Conservation (phyloP, 2,329 filamentous ascomycete species). For the Botryotinia calthae region DNA sequence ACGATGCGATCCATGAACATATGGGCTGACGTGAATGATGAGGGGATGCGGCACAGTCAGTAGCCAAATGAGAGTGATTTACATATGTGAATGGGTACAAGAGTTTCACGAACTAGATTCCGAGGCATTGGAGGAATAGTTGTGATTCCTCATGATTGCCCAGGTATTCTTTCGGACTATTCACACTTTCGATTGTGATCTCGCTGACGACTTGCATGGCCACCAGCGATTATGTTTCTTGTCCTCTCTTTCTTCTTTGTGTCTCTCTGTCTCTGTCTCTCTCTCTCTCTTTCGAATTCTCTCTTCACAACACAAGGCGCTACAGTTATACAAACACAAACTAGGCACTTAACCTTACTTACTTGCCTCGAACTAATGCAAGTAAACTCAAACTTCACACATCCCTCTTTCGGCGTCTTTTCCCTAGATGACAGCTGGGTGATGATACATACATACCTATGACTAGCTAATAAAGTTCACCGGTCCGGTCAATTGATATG, state of each 20-base stretch:
- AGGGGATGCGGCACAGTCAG: background rate
- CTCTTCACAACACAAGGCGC: background rate
- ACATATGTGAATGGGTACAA: background rate
- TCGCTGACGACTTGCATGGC: background rate
- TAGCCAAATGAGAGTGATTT: background rate
- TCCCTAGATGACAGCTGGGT: background rate
- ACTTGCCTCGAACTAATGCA: background rate
- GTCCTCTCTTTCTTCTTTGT: background rate
- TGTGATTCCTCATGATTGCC: background rate
- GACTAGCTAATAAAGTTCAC: background rate
- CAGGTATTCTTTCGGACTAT: background rate
- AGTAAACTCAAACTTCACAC: background rate
- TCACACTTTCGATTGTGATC: background rate
- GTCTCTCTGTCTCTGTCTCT: background rate
- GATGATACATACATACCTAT: background rate
- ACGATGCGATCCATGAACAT: background rate
- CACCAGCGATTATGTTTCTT: background rate
- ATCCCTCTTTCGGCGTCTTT: background rate
- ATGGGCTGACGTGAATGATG: conserved; percentile 3
- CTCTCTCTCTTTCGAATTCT: background rate
- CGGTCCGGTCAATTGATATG: background rate
- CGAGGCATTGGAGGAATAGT: background rate
- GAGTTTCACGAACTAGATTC: background rate
- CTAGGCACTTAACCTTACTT: background rate
- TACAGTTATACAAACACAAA: background rate